Base-by-base conservation (phyloP, 2,329 filamentous ascomycete genomes). In the Cercospora sesami region DNA sequence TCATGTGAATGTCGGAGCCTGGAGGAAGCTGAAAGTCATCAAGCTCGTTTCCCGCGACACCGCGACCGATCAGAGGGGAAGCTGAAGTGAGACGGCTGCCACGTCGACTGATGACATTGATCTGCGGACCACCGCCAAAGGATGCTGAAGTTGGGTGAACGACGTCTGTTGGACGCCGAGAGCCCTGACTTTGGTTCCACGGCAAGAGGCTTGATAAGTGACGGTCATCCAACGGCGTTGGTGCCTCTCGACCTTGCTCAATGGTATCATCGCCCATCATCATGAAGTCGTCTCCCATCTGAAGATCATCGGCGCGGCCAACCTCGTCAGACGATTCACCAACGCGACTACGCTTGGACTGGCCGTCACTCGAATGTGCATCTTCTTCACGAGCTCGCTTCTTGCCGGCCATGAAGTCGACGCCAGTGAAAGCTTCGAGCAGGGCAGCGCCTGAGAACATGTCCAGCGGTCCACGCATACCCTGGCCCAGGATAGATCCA, bases 221-320 rank as follows among this genome's bases (percentile, higher is more conserved):
- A 45, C 72, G 74, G 63, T 89, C 86, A 67, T 96, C 86, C 63
- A 95, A 84, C 7, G 87, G 86, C 0, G 86, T 84, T 0, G 83
- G 86, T 0, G 86, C 90, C 51, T 91, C 87, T 79, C 92, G 87
- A 21, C 89, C 91, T 26, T 92, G 79, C 77, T 96, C 93, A 21
- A 90, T 78, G 8, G 86, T 86, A 70, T 82, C 78, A 64, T 75
- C 74, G 30, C 68, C 67, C 28, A 71, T 60, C 23, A 71, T 53
- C 6, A 73, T 60, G 69, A 66, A 42, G 53, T 69, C 39, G 26
- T 65, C 60, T 23, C 62, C 70, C 60, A 69, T 68, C 28, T 63
- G 67, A 66, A 66, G 10, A 55, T 69, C 55, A 9, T 62, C 63
- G 63, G 78, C 79, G 21, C 77, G 77, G n/a, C 75, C 69, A 1